These are phyloP conservation scores for Favolaschia claudopus DNA, from an alignment of 768 basidiomycete species.

Conservation along the genomic window DNA sequence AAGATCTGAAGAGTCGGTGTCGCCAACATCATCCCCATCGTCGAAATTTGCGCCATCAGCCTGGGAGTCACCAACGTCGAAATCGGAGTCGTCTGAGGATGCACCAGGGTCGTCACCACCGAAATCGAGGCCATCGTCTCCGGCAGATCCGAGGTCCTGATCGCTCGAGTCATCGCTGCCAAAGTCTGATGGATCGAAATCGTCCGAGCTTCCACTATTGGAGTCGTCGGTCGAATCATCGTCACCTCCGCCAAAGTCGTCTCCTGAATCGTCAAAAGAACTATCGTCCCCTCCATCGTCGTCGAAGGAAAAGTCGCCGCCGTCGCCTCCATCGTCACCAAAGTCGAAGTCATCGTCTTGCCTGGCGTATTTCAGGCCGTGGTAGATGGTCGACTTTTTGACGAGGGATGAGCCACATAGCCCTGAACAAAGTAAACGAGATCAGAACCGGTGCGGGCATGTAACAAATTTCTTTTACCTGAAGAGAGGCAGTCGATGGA, in stretches of 20 bases:
- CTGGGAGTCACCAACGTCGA: neutral
- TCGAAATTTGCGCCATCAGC: neutral
- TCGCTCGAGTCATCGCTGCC: neutral
- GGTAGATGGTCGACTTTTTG: neutral
- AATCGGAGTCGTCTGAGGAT: neutral
- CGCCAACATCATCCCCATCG: neutral
- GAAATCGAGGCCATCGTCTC: neutral
- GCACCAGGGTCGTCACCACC: neutral
- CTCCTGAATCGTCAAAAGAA: neutral
- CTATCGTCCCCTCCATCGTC: neutral
- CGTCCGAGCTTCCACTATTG: neutral
- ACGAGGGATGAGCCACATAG: neutral
- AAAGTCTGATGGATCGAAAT: neutral
- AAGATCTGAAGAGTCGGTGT: neutral
- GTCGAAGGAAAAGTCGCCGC: neutral
- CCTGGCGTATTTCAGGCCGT: slow-evolving; percentile 7
- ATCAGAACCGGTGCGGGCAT: neutral
- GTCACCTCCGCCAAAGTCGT: neutral
- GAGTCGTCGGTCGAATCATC: neutral
- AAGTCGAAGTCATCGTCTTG: slow-evolving; percentile 13
- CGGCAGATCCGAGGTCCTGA: neutral
- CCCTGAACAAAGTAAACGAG: neutral
- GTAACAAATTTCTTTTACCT: slow-evolving; percentile 13
- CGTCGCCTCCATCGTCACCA: neutral
- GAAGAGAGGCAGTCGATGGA: slow-evolving; percentile 7